Base-by-base conservation (phyloP, 257 asterid genomes). In the Anisodus acutangulus region DNA sequence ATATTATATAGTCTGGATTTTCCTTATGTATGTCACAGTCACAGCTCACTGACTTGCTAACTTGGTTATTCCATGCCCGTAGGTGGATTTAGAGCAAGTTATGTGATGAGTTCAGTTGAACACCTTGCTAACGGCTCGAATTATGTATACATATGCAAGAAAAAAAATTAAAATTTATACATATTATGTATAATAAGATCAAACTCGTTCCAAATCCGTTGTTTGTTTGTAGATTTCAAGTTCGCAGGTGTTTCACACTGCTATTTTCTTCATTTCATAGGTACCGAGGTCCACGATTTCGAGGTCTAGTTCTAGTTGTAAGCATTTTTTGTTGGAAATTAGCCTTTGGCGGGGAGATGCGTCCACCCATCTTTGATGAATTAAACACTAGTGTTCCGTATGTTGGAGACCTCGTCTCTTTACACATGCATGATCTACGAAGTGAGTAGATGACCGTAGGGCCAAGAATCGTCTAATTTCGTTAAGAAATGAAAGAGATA, bases 1-100 rank as follows among this genome's bases (percentile, higher is more conserved):
- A 4, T 64, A 22, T 45, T 60, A 6, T 2, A 54, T 54, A 54
- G 17, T 62, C 68, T 62, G 37, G 35, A 62, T 62, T 19, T 62
- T 62, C 68, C 39, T 19, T 6, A 8, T 9, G 12, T 11, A 71
- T 45, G 35, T 71, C 54, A n/a, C 17, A 7, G 57, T 53, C 57
- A 54, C 59, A 54, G 68, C 15, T 71, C 58, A 19, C 11, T 71
- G 17, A 71, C 79, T 45, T 45, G 79, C 79, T 8, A 71, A 43
- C 79, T 71, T 71, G 58, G 58, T 70, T 69, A 64, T 69, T 69
- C 78, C 13, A 31, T 39, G 53, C 78, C 16, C 8, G 35, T 64
- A 4, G 4, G 1, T 1, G 17, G 17, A 64, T 64, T 43, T 26
- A 64, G 43, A 37, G 17, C 0, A 62, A 4, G 17, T 63, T 63